Percentiles rank a stretch among this genome's conserved stretches.
These are phyloP conservation scores for Ustilago bromivora DNA, from an alignment of 1,284 basidiomycete genomes.

Conservation along the genomic window DNA sequence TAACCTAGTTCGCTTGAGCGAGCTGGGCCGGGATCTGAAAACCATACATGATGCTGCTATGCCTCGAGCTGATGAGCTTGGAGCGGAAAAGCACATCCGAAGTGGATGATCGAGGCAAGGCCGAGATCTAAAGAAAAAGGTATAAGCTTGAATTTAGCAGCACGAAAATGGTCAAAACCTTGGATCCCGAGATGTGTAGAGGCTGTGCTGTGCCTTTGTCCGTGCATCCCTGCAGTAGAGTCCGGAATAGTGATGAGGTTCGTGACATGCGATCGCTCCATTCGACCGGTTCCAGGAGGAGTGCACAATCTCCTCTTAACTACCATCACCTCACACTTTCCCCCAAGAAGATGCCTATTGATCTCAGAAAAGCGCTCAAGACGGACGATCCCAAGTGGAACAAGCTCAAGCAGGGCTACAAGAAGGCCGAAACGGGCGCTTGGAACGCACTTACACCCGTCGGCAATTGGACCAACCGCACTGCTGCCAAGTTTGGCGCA, in stretches of 20 bases:
- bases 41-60: too few species aligned
- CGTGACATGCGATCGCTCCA: neutral
- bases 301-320: neutral
- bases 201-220: constrained; percentile 1
- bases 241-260: neutral
- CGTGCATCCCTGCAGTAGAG: constrained; percentile 1
- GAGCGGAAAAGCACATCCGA: neutral
- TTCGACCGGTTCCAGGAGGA: neutral
- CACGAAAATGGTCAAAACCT: neutral
- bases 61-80: neutral
- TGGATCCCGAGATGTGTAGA: constrained; percentile 1
- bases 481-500: constrained; percentile 56
- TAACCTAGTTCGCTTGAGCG: neutral
- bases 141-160: constrained; percentile 2
- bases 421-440: constrained; percentile 60
- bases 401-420: constrained; percentile 52
- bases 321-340: neutral
- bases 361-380: constrained; percentile 46
- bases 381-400: constrained; percentile 52
- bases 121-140: neutral
- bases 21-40: too few species aligned
- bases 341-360: constrained; percentile 37
- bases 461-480: constrained; percentile 53
- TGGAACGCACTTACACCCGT: constrained; percentile 57
- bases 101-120: neutral